Evolutionary conservation across 495 filamentous ascomycete species (phyloP), one percentile per base, ranked within the genome.

Genomic region (Immersiella caudata): DNA sequence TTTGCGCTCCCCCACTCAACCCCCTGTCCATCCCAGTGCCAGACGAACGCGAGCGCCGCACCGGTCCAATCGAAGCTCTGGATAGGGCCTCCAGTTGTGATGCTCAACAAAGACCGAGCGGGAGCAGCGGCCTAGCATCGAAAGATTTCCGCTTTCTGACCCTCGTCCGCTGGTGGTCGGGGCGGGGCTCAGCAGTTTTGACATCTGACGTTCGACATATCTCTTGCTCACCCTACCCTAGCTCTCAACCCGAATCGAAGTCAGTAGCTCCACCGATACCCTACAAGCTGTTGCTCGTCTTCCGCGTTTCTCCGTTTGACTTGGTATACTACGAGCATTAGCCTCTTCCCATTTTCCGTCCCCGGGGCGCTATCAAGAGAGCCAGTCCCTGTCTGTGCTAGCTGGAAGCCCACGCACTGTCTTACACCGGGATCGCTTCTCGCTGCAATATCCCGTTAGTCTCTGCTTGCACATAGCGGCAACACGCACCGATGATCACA

Each of bases 1-100:
- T 24, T 49, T 58, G 36, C 36, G 40, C 60, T 36, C 63, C 46
- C 22, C 54, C 55, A 29, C 49, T 51, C 40, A 16, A 1, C 55
- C 62, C 33, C 49, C 21, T 57, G 54, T 46, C n/a, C 25, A 2
- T 6, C 54, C n/a, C 54, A 21, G 12, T 5, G 3, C 58, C 14
- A 61, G 57, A 50, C 20, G 29, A 50, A 62, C 20, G 29, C 60
- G 29, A 33, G 21, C 20, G 20, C 18, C 49, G 57, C 25, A 14
- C n/a, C 21, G 24, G 54, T 62, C 67, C 67, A 69, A 69, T 69
- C 20, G 62, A 69, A 62, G 36, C 56, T 65, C 62, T n/a, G 22
- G 16, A 60, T 60, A 24, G 9, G 50, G 9, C 22, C 40, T n/a
- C 29, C n/a, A 33, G 46, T n/a, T 52, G 66, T 68, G 60, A 68